Evolutionary conservation across 306 rosid genomes (phyloP), one percentile per base, ranked within the genome.

Genomic region (Calophaca sinica): DNA sequence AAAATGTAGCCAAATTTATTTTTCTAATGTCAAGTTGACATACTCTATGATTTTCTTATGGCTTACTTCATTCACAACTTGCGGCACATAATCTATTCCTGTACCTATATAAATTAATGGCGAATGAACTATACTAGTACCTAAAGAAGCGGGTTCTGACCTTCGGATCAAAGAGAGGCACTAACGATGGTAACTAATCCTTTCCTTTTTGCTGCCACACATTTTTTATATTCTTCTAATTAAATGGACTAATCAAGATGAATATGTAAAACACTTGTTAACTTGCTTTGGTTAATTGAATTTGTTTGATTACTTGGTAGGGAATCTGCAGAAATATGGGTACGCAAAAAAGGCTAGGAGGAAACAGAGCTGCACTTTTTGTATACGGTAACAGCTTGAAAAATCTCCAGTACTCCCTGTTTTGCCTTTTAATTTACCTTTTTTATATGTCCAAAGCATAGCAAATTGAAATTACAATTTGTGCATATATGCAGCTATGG

Each of bases 291-390:
- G 48, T 58, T 79, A 29, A 75, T 28, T 29, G 38, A 38, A 51
- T 73, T 67, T 50, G 41, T 72, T 63, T 62, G 51, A 49, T 73
- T 53, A 75, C 62, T 79, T 7, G 64, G 0, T 78, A 90, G 96
- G 87, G 80, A 62, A 84, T 87, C 51, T 82, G 79, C 78, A 61
- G 81, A 86, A 54, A 79, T 26, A 74, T 79, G 77, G 49, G 26
- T 14, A 62, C 73, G n/a, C 76, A 68, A 63, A 66, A 77, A 59
- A 64, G 61, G 72, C 32, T 31, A 5, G 96, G 96, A 72, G 93
- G 96, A 70, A 85, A 63, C 64, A 87, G 87, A 80, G 93, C 96
- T 77, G 86, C 79, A 32, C 68, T 90, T 35, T 88, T 88, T 64
- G 88, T 90, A 66, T 88, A 72, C 39, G 96, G 96, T 90, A 81